Evolutionary conservation across 2,329 filamentous ascomycete genomes (phyloP), one percentile per base, ranked within the genome.

Genomic region (Xylaria hypoxylon): DNA sequence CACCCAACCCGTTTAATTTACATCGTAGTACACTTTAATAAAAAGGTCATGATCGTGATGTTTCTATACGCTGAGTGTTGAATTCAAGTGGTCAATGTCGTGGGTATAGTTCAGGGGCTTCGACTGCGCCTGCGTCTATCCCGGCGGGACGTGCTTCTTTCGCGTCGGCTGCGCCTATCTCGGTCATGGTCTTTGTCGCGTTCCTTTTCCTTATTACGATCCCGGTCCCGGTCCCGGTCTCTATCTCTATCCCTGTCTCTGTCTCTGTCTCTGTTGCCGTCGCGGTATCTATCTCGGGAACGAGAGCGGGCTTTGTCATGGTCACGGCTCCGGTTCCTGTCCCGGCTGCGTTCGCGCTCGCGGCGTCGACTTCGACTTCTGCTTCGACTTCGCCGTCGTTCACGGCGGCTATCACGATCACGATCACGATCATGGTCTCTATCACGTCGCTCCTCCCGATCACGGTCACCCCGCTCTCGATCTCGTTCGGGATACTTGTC

Each of bases 171-270:
- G 11, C 70, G 65, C 44, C 63, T 67, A 45, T 70, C 67, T 7
- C 63, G 53, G 42, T 64, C 64, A 31, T 64, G 55, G 53, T 67
- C 62, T 64, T 60, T 64, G 19, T 69, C 67, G 8, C 62, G 53
- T 3, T 70, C 68, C 35, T 59, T 59, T 22, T 75, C 75, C 33
- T 73, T 74, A 8, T 80, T 75, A 4, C 79, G 75, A 13, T 74
- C 71, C n/a, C 73, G 70, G 28, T 79, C 79, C 1, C 51, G 60
- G 58, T 84, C 84, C 73, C 70, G 76, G 69, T 76, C 69, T 6
- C 75, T 72, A 5, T 82, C 78, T 53, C 86, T 82, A 59, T 88
- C 85, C 52, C 87, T 82, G 44, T 68, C 66, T 26, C 65, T 59
- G 22, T 65, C 48, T 76, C 77, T 58, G 13, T 65, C 48, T 76